A percentile compares a stretch with the other conserved stretches of the same genome.
Conservation (phyloP, 176 grass and related monocot species). For the Chloris gayana region DNA sequence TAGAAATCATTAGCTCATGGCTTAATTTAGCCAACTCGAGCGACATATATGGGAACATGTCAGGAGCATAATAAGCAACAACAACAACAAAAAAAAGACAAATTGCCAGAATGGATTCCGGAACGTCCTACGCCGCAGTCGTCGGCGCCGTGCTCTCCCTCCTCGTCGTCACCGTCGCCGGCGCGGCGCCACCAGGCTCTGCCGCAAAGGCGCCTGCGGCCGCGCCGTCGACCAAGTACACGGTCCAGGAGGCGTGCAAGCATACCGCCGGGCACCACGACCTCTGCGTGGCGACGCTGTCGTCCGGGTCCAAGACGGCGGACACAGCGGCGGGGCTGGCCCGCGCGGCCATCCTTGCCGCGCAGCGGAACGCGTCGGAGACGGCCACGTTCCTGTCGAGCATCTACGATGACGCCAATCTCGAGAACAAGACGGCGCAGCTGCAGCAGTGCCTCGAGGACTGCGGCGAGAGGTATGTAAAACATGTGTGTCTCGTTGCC, state of each 20-base stretch:
- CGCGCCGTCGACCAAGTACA: slow-evolving; percentile 7
- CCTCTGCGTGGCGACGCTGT: slow-evolving; percentile 63
- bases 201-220: not conserved
- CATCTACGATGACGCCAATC: slow-evolving; percentile 48
- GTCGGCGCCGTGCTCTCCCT: slow-evolving; percentile 47
- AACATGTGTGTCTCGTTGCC: not conserved
- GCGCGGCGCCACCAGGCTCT: not conserved
- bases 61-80: not conserved
- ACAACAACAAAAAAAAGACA: too few relatives aligned
- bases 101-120: not conserved
- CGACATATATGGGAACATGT: slow-evolving; percentile 12
- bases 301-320: slow-evolving; percentile 36
- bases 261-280: slow-evolving; percentile 43
- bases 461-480: slow-evolving; percentile 40
- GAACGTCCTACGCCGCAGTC: slow-evolving; percentile 21
- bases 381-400: slow-evolving; percentile 43
- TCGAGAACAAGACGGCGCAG: slow-evolving; percentile 45
- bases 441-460: slow-evolving; percentile 70
- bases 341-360: slow-evolving; percentile 42
- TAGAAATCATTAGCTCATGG: not conserved
- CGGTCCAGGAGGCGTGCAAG: slow-evolving; percentile 63
- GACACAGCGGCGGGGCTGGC: slow-evolving; percentile 41
- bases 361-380: slow-evolving; percentile 55
- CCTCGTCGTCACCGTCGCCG: slow-evolving; percentile 29
- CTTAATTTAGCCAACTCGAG: slow-evolving; percentile 35